A percentile compares a stretch with the other conserved stretches of the same genome.
Conservation (phyloP, 2,329 filamentous ascomycete genomes). For the Didymella pomorum region DNA sequence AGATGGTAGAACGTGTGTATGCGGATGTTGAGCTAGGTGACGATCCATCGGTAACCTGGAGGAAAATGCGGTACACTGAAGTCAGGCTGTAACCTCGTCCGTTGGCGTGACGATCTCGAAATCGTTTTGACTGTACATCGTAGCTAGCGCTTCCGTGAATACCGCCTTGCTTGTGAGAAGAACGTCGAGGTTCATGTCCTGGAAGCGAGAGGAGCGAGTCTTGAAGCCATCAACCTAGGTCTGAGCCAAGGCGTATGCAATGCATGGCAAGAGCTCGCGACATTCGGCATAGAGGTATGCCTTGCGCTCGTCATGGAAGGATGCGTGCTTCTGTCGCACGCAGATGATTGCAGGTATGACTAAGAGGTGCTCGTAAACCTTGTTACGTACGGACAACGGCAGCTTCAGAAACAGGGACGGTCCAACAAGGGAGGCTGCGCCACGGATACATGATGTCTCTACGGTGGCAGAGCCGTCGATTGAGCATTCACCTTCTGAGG, state of each 20-base stretch:
- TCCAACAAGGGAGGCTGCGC: too few relatives aligned
- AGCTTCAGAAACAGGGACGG: too few relatives aligned
- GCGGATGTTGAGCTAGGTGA: constrained; percentile 33
- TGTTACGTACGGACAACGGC: constrained; percentile 30
- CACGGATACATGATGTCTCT: too few relatives aligned
- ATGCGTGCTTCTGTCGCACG: constrained; percentile 37
- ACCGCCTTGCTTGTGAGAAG: constrained; percentile 50
- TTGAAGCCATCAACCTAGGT: constrained; percentile 26
- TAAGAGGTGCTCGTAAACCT: constrained; percentile 35
- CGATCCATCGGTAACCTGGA: constrained; percentile 22
- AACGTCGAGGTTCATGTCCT: constrained; percentile 35
- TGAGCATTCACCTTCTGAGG: too few relatives aligned
- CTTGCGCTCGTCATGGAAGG: constrained; percentile 23
- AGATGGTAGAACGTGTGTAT: constrained; percentile 34
- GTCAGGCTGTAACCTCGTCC: constrained; percentile 35
- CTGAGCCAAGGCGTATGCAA: constrained; percentile 33
- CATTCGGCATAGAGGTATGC: constrained; percentile 30
- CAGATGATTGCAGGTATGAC: constrained; percentile 36
- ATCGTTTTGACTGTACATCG: constrained; percentile 53
- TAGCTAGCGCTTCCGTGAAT: constrained; percentile 51
- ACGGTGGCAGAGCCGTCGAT: too few relatives aligned
- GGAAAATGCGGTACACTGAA: constrained; percentile 36
- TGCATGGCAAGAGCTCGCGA: constrained; percentile 35
- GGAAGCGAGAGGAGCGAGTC: constrained; percentile 26
- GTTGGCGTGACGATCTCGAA: constrained; percentile 42